Conservation (phyloP, 257 asterid genomes). For the Eustoma russellianum region DNA sequence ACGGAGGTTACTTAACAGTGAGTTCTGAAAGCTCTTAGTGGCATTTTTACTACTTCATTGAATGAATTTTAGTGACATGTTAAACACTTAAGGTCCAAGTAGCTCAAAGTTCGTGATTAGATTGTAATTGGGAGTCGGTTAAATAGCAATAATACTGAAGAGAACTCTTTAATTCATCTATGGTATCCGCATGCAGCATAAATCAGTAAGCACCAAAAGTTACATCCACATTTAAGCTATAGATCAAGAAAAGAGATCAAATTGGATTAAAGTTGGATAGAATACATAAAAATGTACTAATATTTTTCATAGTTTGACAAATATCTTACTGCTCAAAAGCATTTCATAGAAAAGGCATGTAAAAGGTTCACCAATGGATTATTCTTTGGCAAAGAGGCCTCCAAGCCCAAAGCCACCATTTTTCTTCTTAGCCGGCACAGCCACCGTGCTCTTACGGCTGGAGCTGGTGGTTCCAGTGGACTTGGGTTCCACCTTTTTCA, state of each 20-base stretch:
- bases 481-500: slow-evolving; percentile 60
- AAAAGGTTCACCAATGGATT: slow-evolving; percentile 12
- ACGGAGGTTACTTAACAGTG: no score
- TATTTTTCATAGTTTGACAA: slow-evolving; percentile 5
- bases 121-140: no score
- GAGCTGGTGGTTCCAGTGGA: slow-evolving; percentile 14
- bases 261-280: not conserved
- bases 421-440: slow-evolving; percentile 37
- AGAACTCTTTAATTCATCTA: no score
- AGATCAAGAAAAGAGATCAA: not conserved
- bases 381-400: slow-evolving; percentile 53
- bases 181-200: no score
- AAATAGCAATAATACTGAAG: no score
- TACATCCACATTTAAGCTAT: no score
- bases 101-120: no score
- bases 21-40: no score
- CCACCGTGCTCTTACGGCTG: slow-evolving; percentile 28
- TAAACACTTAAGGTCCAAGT: no score
- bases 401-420: slow-evolving; percentile 44
- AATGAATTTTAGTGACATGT: no score
- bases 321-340: not conserved
- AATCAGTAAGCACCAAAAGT: no score
- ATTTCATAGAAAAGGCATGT: not conserved
- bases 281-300: not conserved
- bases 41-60: no score